Evolutionary conservation across 2,329 filamentous ascomycete species (phyloP), one percentile per base, ranked within the genome.

Genomic region (Fusarium torreyae): DNA sequence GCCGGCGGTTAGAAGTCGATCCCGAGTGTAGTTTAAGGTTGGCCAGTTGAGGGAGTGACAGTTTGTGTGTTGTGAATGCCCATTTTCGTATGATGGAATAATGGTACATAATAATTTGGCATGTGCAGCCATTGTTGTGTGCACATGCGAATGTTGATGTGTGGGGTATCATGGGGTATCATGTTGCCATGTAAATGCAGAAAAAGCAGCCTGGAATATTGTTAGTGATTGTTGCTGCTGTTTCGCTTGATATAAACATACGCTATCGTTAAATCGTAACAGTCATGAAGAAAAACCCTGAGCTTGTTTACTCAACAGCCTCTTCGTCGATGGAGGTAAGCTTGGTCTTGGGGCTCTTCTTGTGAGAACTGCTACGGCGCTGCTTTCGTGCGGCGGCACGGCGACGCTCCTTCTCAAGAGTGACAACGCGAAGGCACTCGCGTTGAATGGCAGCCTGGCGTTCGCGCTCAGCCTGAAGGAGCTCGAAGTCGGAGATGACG

Each of bases 391-490:
- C 73, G 57, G 71, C 72, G 34, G 81, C 78, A 64, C 82, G 81
- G 39, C 86, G 81, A 55, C 82, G 80, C 79, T 88, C 86, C 84
- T 87, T 87, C 81, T 88, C 87, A 69, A 74, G 76, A 68, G 85
- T 76, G 49, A 87, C 74, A 69, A 84, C 81, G 68, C 84, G 81
- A 68, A 87, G 75, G 48, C 83, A 83, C 78, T 88, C 85, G 68
- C 83, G 83, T 77, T 88, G 85, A 75, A 84, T 77, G 57, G 82
- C 81, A 7, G 67, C 69, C 53, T 81, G 78, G 73, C 84, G 82
- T 77, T 87, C 81, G 50, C 83, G 84, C 75, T 87, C 83, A 74
- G 83, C 76, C 76, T 84, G 80, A 53, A 86, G 76, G 42, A 86
- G 74, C 77, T 87, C 83, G 66, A 82, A 82, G 64, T 86, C 84